phyloP scores from a whole-genome alignment of 2,329 filamentous ascomycete genomes.

The Calonectria multiphialidica region DNA sequence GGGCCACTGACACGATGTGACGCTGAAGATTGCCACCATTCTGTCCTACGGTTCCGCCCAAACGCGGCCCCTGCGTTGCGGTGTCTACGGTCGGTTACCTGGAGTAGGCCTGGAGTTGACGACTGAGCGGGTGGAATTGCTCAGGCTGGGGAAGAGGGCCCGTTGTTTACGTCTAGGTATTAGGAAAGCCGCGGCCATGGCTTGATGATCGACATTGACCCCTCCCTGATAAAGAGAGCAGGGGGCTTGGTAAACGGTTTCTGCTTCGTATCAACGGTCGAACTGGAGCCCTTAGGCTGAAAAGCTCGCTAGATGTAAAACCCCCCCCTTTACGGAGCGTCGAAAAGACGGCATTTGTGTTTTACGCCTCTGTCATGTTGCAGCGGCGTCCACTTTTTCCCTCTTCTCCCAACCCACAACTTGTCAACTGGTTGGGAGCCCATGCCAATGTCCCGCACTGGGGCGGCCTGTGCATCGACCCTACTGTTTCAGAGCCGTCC shows the following conservation, averaged over 20 bases:
- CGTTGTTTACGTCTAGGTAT: not conserved
- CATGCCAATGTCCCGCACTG: not conserved
- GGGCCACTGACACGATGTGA: constrained; percentile 15
- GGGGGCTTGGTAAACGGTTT: not conserved
- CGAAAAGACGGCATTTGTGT: not conserved
- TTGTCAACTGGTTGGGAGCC: constrained; percentile 5
- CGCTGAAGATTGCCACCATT: constrained; percentile 21
- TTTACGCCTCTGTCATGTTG: not conserved
- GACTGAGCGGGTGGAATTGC: not conserved
- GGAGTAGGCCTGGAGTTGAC: not conserved
- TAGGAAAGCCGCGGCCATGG: not conserved
- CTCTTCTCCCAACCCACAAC: not conserved
- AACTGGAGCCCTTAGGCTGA: not conserved
- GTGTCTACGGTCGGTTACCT: constrained; percentile 1
- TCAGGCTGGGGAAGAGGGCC: not conserved
- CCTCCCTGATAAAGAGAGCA: not conserved
- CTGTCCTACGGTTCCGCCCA: not conserved
- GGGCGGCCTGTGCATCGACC: constrained; percentile 17
- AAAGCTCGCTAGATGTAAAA: constrained; percentile 6
- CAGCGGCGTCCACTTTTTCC: not conserved
- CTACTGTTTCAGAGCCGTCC: constrained; percentile 20
- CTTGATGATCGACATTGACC: constrained; percentile 15
- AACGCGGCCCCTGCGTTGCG: not conserved
- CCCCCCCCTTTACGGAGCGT: not conserved
- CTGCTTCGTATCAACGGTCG: not conserved